Conservation (phyloP, 2,329 filamentous ascomycete species). For the Fusarium temperatum region DNA sequence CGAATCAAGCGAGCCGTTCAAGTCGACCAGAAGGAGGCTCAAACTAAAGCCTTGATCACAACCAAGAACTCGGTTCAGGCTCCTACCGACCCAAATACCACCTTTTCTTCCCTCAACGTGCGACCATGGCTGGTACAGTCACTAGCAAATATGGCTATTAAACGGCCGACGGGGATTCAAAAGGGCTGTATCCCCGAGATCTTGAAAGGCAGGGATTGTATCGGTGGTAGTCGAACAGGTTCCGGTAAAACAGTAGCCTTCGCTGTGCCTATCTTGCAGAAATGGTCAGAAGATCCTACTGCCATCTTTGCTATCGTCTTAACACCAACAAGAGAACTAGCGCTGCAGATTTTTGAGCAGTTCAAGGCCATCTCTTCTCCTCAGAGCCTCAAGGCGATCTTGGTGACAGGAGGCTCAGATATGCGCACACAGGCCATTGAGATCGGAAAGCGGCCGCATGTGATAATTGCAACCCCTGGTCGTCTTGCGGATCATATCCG, state of each 20-base stretch:
- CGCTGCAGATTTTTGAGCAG: slow-evolving; percentile 95
- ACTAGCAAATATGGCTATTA: slow-evolving; percentile 80
- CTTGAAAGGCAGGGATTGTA: slow-evolving; percentile 88
- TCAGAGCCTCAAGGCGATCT: slow-evolving; percentile 84
- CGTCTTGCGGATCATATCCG: slow-evolving; percentile 93
- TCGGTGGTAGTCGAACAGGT: slow-evolving; percentile 92
- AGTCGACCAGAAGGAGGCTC: slow-evolving; percentile 29
- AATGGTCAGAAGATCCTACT: slow-evolving; percentile 90
- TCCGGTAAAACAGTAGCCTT: slow-evolving; percentile 98
- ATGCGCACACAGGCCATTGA: slow-evolving; percentile 91
- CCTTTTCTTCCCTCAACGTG: slow-evolving; percentile 77
- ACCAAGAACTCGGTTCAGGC: slow-evolving; percentile 54
- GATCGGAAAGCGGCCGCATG: slow-evolving; percentile 81
- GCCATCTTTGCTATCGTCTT: slow-evolving; percentile 91
- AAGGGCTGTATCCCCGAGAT: slow-evolving; percentile 93
- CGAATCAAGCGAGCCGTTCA: slow-evolving; percentile 57
- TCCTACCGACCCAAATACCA: slow-evolving; percentile 65
- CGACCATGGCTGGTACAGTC: slow-evolving; percentile 90
- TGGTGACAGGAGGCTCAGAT: slow-evolving; percentile 93
- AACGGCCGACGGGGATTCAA: slow-evolving; percentile 90
- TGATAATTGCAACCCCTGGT: slow-evolving; percentile 94
- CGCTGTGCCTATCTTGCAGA: slow-evolving; percentile 91
- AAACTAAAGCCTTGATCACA: slow-evolving; percentile 29
- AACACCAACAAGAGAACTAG: slow-evolving; percentile 90
- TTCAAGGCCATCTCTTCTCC: slow-evolving; percentile 91